Evolutionary conservation across 2,329 filamentous ascomycete species (phyloP).

Genomic region (Karstenula rhodostoma): DNA sequence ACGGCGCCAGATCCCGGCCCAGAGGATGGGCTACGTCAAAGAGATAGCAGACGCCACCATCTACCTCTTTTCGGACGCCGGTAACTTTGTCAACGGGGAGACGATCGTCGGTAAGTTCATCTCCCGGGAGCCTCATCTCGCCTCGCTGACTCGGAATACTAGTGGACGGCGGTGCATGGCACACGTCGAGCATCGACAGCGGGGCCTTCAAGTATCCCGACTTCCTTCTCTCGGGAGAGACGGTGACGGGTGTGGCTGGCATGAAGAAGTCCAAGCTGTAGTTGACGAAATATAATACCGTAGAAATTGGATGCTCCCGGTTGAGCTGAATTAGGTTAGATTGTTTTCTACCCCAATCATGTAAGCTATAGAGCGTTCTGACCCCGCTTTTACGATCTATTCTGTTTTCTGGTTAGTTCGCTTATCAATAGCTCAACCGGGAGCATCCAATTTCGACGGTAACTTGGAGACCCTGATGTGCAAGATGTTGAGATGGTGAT

Average conservation of each 20-base stretch:
- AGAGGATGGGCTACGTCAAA: constrained; percentile 78
- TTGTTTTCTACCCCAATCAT: too few species aligned
- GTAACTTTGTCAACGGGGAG: constrained; percentile 85
- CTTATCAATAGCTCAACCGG: too few species aligned
- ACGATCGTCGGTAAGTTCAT: constrained; percentile 73
- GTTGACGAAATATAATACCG: constrained; percentile 48
- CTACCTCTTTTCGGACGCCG: constrained; percentile 85
- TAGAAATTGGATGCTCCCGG: too few species aligned
- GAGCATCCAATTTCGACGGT: too few species aligned
- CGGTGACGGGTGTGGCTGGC: constrained; percentile 66
- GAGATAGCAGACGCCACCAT: constrained; percentile 95
- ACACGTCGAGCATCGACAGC: constrained; percentile 47
- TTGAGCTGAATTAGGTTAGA: too few species aligned
- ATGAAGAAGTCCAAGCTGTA: constrained; percentile 61
- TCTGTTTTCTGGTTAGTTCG: too few species aligned
- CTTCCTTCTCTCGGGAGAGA: constrained; percentile 63
- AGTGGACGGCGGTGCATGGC: constrained; percentile 65
- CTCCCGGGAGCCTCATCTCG: not conserved
- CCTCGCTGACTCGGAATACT: constrained; percentile 25
- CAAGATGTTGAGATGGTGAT: not conserved
- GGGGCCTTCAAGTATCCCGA: constrained; percentile 63
- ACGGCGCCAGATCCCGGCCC: constrained; percentile 67
- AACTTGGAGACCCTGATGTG: not conserved
- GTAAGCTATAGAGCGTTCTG: too few species aligned
- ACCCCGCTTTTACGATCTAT: too few species aligned